Evolutionary conservation across 2,329 filamentous ascomycete genomes (phyloP).

Genomic region (Aspergillus viridinutans): DNA sequence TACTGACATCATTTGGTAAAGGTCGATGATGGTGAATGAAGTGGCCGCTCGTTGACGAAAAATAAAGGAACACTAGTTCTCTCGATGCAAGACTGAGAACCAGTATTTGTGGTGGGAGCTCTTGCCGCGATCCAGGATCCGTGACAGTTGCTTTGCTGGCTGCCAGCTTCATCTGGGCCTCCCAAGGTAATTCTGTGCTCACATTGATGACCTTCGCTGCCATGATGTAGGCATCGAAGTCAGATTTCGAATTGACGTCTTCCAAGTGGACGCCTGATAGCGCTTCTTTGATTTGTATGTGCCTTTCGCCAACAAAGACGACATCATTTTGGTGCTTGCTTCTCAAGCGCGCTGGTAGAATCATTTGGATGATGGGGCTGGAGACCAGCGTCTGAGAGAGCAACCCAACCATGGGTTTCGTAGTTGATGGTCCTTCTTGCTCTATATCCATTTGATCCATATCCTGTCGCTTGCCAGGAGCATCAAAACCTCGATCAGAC

Average conservation of each 20-base stretch:
- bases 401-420: conserved; percentile 60
- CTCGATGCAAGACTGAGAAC: conserved; percentile 70
- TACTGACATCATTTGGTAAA: conserved; percentile 53
- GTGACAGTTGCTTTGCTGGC: conserved; percentile 7
- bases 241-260: conserved; percentile 69
- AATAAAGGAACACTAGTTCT: conserved; percentile 72
- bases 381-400: conserved; percentile 73
- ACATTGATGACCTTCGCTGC: conserved; percentile 73
- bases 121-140: conserved; percentile 12
- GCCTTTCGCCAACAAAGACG: conserved; percentile 78
- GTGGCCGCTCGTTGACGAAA: conserved; percentile 47
- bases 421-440: conserved; percentile 1
- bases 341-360: conserved; percentile 75
- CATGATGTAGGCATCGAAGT: conserved; percentile 75
- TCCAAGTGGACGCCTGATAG: conserved; percentile 61
- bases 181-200: conserved; percentile 38
- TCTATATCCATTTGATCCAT: conserved; percentile 15
- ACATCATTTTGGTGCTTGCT: conserved; percentile 71
- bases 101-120: conserved; percentile 72
- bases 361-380: conserved; percentile 70
- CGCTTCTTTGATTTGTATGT: conserved; percentile 76
- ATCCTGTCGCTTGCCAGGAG: background rate
- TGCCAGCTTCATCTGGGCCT: conserved; percentile 26
- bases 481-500: conserved; percentile 1
- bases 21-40: conserved; percentile 61